Base-by-base conservation (phyloP, 805 yeast genomes). In the Alloascoidea africana region DNA sequence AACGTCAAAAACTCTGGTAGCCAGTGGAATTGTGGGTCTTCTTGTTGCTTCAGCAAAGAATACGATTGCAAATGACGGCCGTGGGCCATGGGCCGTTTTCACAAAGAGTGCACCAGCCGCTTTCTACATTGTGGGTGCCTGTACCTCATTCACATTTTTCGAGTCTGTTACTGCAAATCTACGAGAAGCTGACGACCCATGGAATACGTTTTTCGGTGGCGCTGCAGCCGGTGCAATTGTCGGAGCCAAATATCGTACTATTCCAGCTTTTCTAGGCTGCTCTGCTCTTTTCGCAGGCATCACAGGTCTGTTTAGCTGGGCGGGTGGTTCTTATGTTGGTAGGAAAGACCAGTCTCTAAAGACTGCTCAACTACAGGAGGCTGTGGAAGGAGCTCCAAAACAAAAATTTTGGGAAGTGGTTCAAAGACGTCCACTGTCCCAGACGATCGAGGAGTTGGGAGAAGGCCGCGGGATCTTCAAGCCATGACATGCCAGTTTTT, bases 351-450 rank as follows among this genome's bases (percentile, higher is more conserved):
- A 73, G 46, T 62, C 68, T 41, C 1, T 36, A 14, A n/a, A 43
- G 39, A 2, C 19, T 23, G 30, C 8, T 19, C 16, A 48, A 49
- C 43, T 52, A 47, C 30, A 38, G 39, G 41, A 55, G 45, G 32
- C 49, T 36, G 46, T 52, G 33, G 51, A 55, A 40, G 62, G 52
- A 23, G 30, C 8, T 23, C 30, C 30, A 23, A 23, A 23, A 8
- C 30, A 23, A 56, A 58, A 42, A 62, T 53, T 81, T 60, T 84
- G 86, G 86, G 89, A 82, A 45, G 76, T 76, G 27, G 72, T 74
- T 53, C 71, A 75, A 62, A 76, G 94, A 65, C 71, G 82, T 51
- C 94, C 94, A 14, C 60, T 83, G 46, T 73, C 85, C 30, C 8
- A 23, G n/a, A 23, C 30, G 30, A 8, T 23, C n/a, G 30, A 8